Conservation (phyloP, 495 filamentous ascomycete species). For the Antarctomyces pellizariae region DNA sequence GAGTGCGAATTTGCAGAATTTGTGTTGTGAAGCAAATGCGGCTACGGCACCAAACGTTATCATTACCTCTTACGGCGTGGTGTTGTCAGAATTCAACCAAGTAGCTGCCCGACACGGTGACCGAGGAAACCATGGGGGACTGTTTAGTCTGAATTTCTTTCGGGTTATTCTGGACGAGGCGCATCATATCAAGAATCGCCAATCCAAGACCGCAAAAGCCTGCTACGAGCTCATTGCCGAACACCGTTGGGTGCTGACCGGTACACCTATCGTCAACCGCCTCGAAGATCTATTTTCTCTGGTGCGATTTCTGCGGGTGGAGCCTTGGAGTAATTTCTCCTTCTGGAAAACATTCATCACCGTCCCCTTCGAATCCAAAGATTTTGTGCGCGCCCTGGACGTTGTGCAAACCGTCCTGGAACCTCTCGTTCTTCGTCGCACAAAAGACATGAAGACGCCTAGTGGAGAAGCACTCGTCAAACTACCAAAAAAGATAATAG, state of each 20-base stretch:
- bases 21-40: constrained; percentile 56
- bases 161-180: constrained; percentile 89
- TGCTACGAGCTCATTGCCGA: constrained; percentile 70
- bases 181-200: constrained; percentile 81
- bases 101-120: constrained; percentile 31
- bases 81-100: constrained; percentile 72
- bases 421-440: constrained; percentile 80
- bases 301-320: constrained; percentile 74
- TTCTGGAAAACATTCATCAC: constrained; percentile 99
- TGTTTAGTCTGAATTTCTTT: constrained; percentile 86
- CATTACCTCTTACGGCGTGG: constrained; percentile 86
- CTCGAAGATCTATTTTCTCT: constrained; percentile 93
- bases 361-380: constrained; percentile 81
- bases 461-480: constrained; percentile 69
- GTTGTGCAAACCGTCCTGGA: constrained; percentile 95
- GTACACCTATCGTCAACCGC: constrained; percentile 90
- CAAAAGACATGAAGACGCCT: constrained; percentile 95
- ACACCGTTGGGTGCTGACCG: constrained; percentile 85
- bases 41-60: constrained; percentile 63
- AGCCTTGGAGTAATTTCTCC: constrained; percentile 94
- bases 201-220: constrained; percentile 71
- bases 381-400: constrained; percentile 79
- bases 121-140: constrained; percentile 34
- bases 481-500: constrained; percentile 56
- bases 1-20: constrained; percentile 40